Evolutionary conservation across 805 yeast genomes (phyloP).

Genomic region (Kazachstania africana): DNA sequence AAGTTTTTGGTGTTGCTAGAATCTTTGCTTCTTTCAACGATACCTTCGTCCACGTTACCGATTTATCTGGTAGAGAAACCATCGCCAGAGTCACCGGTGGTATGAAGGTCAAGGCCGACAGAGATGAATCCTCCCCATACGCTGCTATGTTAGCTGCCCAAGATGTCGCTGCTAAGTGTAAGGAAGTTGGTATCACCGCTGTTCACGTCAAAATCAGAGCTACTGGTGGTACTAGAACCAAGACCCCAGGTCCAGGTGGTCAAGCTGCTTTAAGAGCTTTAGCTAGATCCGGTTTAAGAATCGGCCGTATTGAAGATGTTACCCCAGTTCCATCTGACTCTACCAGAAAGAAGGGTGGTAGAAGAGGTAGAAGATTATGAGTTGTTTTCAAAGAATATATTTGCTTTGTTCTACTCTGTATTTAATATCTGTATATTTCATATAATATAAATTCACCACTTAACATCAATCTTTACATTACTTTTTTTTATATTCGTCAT

Average conservation of each 20-base stretch:
- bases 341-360: constrained; percentile 99
- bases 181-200: constrained; percentile 99
- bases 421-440: too few species aligned
- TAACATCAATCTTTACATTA: too few species aligned
- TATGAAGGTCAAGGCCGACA: constrained; percentile 99
- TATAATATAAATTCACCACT: too few species aligned
- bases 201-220: constrained; percentile 99
- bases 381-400: constrained; percentile 5
- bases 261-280: constrained; percentile 98
- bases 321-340: constrained; percentile 99
- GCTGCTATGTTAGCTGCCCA: constrained; percentile 99
- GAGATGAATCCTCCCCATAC: constrained; percentile 99
- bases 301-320: constrained; percentile 99
- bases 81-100: constrained; percentile 99
- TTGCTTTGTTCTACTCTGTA: background rate
- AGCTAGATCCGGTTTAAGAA: constrained; percentile 99
- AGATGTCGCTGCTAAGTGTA: constrained; percentile 97
- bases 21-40: constrained; percentile 99
- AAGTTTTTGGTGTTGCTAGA: constrained; percentile 99
- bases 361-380: constrained; percentile 99
- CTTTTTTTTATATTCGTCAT: too few species aligned
- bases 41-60: constrained; percentile 99
- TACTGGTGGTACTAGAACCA: constrained; percentile 99
- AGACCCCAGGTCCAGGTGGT: constrained; percentile 99
- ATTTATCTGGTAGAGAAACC: constrained; percentile 99